phyloP scores from a whole-genome alignment of 768 basidiomycete genomes.

The Lactarius vividus region DNA sequence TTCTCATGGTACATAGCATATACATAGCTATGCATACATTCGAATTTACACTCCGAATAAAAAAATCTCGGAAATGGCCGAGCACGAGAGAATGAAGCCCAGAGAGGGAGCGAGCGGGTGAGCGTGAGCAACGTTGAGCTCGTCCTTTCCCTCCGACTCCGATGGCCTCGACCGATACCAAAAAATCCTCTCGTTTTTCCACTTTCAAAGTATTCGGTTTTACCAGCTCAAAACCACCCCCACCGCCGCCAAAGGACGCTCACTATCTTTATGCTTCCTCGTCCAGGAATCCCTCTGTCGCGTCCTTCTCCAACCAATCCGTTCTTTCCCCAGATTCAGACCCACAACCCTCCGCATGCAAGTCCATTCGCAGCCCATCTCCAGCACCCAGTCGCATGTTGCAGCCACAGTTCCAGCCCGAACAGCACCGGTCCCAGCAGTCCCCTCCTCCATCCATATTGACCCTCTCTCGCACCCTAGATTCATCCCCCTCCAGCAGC shows the following conservation, averaged over 20 bases:
- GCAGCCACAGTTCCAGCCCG: not conserved
- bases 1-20: too few relatives aligned
- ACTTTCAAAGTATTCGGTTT: slow-evolving; percentile 27
- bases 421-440: not conserved
- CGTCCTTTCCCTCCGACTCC: not conserved
- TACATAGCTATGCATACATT: too few relatives aligned
- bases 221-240: slow-evolving; percentile 21
- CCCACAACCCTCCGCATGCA: slow-evolving; percentile 6
- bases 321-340: slow-evolving; percentile 8
- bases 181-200: slow-evolving; percentile 25
- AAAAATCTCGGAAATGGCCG: not conserved
- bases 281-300: slow-evolving; percentile 15
- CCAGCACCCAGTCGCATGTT: slow-evolving; percentile 22
- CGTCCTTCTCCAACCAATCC: slow-evolving; percentile 23
- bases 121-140: not conserved
- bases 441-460: slow-evolving; percentile 1
- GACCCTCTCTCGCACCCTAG: not conserved
- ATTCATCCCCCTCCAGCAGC: not conserved
- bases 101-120: too few relatives aligned
- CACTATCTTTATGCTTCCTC: slow-evolving; percentile 18
- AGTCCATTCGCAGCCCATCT: slow-evolving; percentile 11
- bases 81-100: not conserved
- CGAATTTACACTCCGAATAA: slow-evolving; percentile 17
- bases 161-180: slow-evolving; percentile 22
- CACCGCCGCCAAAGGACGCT: slow-evolving; percentile 25